phyloP scores from a whole-genome alignment of 2,329 filamentous ascomycete species.

The Colletotrichum shisoi region DNA sequence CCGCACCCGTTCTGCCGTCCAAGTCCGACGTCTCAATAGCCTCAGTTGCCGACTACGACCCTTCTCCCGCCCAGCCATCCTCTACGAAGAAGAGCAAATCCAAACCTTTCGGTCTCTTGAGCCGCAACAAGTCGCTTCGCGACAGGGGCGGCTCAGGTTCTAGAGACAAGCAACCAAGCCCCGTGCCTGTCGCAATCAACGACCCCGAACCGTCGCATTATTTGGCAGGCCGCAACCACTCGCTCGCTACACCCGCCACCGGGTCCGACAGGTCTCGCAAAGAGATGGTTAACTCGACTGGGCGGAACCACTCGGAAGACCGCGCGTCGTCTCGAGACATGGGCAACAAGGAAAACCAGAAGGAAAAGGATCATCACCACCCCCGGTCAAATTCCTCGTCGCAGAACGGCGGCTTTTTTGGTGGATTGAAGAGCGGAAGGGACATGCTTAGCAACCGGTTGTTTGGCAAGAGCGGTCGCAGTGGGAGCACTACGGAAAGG shows the following conservation, averaged over 20 bases:
- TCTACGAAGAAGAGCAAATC: slow-evolving; percentile 59
- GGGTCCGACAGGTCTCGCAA: slow-evolving; percentile 72
- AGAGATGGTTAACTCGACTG: slow-evolving; percentile 70
- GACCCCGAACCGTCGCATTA: slow-evolving; percentile 51
- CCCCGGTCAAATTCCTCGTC: slow-evolving; percentile 61
- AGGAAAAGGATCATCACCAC: slow-evolving; percentile 47
- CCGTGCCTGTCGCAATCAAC: slow-evolving; percentile 45
- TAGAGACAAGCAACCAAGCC: slow-evolving; percentile 46
- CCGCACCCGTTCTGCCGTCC: slow-evolving; percentile 54
- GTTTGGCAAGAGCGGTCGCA: slow-evolving; percentile 79
- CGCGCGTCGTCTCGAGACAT: slow-evolving; percentile 60
- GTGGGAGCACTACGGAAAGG: slow-evolving; percentile 73
- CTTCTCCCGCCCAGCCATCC: slow-evolving; percentile 42
- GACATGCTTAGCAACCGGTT: slow-evolving; percentile 84
- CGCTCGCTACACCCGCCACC: slow-evolving; percentile 69
- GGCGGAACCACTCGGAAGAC: slow-evolving; percentile 78
- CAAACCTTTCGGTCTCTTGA: slow-evolving; percentile 63
- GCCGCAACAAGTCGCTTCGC: slow-evolving; percentile 61
- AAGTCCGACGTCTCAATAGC: slow-evolving; percentile 62
- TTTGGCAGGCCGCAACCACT: slow-evolving; percentile 47
- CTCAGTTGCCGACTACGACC: slow-evolving; percentile 59
- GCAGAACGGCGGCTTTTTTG: slow-evolving; percentile 72
- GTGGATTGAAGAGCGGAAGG: slow-evolving; percentile 76
- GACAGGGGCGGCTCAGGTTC: slow-evolving; percentile 53
- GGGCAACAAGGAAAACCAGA: slow-evolving; percentile 51